Percentiles rank a stretch among this genome's conserved stretches.
Evolutionary conservation across 208 protist genomes (phyloP).

Genomic region (Wallacemonas collosoma): DNA sequence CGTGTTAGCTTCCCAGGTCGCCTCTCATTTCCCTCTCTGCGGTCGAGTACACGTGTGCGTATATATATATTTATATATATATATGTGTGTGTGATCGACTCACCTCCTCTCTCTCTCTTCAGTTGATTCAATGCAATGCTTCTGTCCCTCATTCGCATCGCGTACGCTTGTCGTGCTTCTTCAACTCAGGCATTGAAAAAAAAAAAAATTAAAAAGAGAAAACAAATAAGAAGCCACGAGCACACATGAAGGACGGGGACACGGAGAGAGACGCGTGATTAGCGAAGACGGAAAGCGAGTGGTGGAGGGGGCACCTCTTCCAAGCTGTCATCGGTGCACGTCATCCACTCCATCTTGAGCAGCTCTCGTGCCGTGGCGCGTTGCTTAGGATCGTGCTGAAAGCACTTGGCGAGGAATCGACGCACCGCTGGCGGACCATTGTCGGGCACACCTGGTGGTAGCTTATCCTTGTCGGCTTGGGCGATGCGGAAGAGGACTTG

Average conservation of each 20-base stretch:
- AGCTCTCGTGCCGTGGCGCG: conserved; percentile 61
- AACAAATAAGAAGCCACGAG: background rate
- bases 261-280: no score
- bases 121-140: no score
- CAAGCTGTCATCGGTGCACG: conserved; percentile 54
- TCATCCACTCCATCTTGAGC: conserved; percentile 73
- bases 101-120: no score
- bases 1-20: no score
- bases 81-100: background rate
- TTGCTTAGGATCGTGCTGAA: conserved; percentile 52
- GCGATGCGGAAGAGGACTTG: conserved; percentile 79
- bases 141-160: no score
- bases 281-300: conserved; percentile 6
- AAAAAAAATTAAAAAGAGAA: background rate
- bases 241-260: background rate
- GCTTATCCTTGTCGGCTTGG: conserved; percentile 38
- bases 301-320: conserved; percentile 47
- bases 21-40: no score
- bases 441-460: conserved; percentile 74
- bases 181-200: no score
- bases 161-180: no score
- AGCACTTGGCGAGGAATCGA: conserved; percentile 59
- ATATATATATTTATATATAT: background rate
- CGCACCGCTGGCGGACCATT: conserved; percentile 40
- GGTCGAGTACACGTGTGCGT: background rate